These are phyloP conservation scores for Penicillium polonicum DNA, from an alignment of 2,329 filamentous ascomycete genomes.

Conservation along the genomic window DNA sequence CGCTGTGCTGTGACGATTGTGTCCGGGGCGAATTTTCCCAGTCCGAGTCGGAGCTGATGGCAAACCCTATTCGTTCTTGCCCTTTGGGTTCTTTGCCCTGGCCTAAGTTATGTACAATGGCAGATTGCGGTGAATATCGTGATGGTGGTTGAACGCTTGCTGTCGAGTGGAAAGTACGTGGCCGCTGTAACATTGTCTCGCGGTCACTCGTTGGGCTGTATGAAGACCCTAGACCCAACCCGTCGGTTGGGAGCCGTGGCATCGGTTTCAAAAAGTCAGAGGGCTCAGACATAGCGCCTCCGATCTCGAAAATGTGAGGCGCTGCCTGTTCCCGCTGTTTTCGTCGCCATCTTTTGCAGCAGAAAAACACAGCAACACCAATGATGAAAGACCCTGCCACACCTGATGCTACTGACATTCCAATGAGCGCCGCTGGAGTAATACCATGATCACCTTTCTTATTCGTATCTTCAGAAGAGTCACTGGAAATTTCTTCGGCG, in stretches of 20 bases:
- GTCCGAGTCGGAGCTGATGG: conserved; percentile 24
- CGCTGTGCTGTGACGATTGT: conserved; percentile 36
- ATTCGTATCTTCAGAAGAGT: conserved; percentile 15
- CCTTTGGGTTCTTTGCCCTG: not conserved
- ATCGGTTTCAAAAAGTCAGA: conserved; percentile 31
- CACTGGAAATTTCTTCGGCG: conserved; percentile 1
- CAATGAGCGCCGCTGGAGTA: conserved; percentile 35
- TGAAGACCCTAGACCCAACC: conserved; percentile 13
- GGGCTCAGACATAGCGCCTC: conserved; percentile 40
- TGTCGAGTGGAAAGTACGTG: conserved; percentile 10
- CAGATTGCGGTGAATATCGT: conserved; percentile 22
- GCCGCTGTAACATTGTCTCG: conserved; percentile 22
- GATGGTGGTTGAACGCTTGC: conserved; percentile 17
- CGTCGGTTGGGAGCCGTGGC: conserved; percentile 23
- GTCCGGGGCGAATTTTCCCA: conserved; percentile 33
- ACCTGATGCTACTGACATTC: conserved; percentile 38
- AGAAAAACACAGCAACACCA: conserved; percentile 34
- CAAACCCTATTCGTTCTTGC: conserved; percentile 20
- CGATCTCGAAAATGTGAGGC: conserved; percentile 39
- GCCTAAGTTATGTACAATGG: conserved; percentile 10
- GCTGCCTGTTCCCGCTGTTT: conserved; percentile 23
- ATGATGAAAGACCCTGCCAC: conserved; percentile 37
- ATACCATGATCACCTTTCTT: conserved; percentile 15
- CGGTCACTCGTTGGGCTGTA: conserved; percentile 6
- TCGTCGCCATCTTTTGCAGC: conserved; percentile 30